Conservation (phyloP, 371 early-diverging fungal genomes). For the Fennellomyces sp. region DNA sequence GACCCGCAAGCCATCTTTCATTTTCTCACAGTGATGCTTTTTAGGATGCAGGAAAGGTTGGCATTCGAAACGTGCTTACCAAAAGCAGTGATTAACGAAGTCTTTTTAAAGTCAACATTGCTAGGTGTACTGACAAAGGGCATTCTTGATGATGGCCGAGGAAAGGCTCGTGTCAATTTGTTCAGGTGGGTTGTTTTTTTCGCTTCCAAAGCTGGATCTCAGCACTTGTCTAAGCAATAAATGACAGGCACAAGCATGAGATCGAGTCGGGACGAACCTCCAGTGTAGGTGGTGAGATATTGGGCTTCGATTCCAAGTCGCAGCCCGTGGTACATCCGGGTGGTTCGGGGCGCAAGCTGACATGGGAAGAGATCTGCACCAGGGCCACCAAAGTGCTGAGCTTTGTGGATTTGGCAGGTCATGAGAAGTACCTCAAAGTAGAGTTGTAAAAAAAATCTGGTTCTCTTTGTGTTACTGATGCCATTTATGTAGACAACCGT, state of each 20-base stretch:
- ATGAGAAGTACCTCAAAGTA: conserved; percentile 89
- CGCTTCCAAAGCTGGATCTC: background rate
- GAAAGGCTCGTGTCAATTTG: conserved; percentile 86
- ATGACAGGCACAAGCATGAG: conserved; percentile 85
- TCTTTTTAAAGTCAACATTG: conserved; percentile 72
- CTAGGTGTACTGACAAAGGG: conserved; percentile 92
- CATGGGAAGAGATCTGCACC: conserved; percentile 84
- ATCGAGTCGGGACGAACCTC: conserved; percentile 91
- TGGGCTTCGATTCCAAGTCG: conserved; percentile 83
- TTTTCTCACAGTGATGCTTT: too few relatives aligned
- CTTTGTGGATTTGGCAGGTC: conserved; percentile 92
- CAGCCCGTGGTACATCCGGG: conserved; percentile 39
- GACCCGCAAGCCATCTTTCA: too few relatives aligned
- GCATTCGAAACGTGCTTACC: background rate
- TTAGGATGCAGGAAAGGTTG: conserved; percentile 67
- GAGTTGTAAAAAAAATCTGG: background rate
- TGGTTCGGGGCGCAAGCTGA: conserved; percentile 58
- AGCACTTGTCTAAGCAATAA: background rate
- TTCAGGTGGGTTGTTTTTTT: conserved; percentile 54
- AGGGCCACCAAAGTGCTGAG: conserved; percentile 81
- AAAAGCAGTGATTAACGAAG: background rate
- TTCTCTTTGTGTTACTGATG: background rate
- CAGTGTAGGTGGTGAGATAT: conserved; percentile 88
- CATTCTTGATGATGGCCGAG: conserved; percentile 91
- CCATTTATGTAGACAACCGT: conserved; percentile 71